These are phyloP conservation scores for Nematodospora anomalae DNA, from an alignment of 1,139 yeast species.

Conservation along the genomic window DNA sequence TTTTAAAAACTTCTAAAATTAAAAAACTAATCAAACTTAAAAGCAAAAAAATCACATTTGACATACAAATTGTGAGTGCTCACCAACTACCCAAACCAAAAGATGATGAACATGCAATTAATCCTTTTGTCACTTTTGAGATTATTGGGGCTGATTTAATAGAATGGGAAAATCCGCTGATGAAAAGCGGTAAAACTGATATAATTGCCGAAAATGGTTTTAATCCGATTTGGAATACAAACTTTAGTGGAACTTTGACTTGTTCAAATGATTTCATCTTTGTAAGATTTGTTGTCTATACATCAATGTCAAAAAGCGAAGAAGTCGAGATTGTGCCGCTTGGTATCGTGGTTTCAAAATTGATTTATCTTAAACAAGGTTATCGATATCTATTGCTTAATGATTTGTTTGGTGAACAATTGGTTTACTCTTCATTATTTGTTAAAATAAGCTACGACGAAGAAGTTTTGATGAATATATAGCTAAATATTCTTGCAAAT, in stretches of 20 bases:
- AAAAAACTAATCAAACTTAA: conserved; percentile 6
- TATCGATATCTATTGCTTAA: conserved; percentile 77
- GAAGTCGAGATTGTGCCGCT: conserved; percentile 38
- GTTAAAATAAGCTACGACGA: conserved; percentile 44
- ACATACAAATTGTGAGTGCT: conserved; percentile 68
- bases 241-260: conserved; percentile 37
- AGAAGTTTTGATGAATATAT: not conserved
- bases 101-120: conserved; percentile 38
- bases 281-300: conserved; percentile 27
- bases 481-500: not conserved
- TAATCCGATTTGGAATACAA: conserved; percentile 78
- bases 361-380: conserved; percentile 65
- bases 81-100: conserved; percentile 78
- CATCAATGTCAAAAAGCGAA: conserved; percentile 18
- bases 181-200: conserved; percentile 28
- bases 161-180: conserved; percentile 22
- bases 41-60: conserved; percentile 18
- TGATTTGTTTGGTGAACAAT: conserved; percentile 78
- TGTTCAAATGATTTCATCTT: conserved; percentile 38
- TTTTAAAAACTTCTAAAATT: conserved; percentile 24
- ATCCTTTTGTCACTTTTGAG: conserved; percentile 62
- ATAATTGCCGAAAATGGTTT: conserved; percentile 66
- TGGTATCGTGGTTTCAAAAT: conserved; percentile 58
- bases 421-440: conserved; percentile 75
- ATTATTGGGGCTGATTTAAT: conserved; percentile 43